These are phyloP conservation scores for Cocos nucifera DNA, from an alignment of 176 grass and related monocot species.

Conservation along the genomic window DNA sequence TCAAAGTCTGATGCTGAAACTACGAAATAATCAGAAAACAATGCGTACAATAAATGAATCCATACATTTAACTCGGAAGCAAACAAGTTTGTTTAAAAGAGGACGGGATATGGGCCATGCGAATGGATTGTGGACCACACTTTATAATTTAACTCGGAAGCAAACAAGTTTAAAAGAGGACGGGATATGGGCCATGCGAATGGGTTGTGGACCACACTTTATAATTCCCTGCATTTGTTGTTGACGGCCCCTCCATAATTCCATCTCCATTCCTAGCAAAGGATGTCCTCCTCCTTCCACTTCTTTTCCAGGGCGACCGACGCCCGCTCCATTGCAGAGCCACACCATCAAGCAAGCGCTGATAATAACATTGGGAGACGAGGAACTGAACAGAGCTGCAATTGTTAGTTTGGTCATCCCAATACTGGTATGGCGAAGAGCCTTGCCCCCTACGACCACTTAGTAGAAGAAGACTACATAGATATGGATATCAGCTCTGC, in stretches of 20 bases:
- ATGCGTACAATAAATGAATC: no score
- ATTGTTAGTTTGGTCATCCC: neutral
- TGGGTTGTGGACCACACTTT: no score
- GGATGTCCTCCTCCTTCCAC: neutral
- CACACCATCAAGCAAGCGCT: neutral
- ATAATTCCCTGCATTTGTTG: no score
- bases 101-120: no score
- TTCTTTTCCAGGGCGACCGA: neutral
- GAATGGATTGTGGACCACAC: no score
- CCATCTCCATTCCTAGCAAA: constrained; percentile 17
- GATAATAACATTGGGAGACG: neutral
- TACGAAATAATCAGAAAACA: no score
- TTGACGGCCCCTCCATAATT: constrained; percentile 15
- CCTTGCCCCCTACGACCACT: constrained; percentile 15
- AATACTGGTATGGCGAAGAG: constrained; percentile 26
- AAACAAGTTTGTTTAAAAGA: no score
- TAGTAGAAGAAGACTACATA: constrained; percentile 77
- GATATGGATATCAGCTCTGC: constrained; percentile 70
- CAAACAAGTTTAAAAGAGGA: no score
- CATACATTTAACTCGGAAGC: no score
- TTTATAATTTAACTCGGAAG: no score
- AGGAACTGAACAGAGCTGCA: neutral
- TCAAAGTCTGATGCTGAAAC: no score
- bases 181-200: no score
- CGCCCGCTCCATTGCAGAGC: neutral